Conservation (phyloP, 2,329 filamentous ascomycete genomes). For the Diplodia mutila region DNA sequence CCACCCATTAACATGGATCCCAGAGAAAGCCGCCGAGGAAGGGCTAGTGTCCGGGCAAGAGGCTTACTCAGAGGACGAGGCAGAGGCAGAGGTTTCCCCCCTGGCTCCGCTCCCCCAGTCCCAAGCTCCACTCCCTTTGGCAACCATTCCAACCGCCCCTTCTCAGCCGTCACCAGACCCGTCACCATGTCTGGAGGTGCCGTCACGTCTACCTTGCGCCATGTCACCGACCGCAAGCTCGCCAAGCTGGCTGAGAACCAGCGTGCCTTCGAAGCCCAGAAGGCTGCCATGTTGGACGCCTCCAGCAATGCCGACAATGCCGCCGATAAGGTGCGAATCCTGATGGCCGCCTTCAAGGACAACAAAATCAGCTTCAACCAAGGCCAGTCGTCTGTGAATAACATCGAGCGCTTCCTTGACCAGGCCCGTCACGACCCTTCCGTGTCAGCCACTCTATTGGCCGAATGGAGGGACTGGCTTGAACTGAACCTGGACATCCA, state of each 20-base stretch:
- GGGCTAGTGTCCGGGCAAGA: neutral
- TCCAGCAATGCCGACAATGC: slow-evolving; percentile 25
- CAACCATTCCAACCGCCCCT: neutral
- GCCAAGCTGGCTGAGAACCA: slow-evolving; percentile 33
- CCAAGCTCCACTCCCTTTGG: neutral
- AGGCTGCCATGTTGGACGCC: slow-evolving; percentile 30
- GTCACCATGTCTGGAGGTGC: slow-evolving; percentile 29
- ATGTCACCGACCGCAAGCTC: slow-evolving; percentile 36
- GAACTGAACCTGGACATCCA: slow-evolving; percentile 40
- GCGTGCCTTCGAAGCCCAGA: slow-evolving; percentile 32
- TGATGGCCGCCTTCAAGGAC: slow-evolving; percentile 33
- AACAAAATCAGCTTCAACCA: slow-evolving; percentile 27
- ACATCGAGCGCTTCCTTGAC: slow-evolving; percentile 42
- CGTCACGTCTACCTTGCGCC: slow-evolving; percentile 33
- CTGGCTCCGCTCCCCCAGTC: neutral
- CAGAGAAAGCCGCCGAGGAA: neutral
- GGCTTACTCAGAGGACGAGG: neutral
- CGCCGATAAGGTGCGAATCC: slow-evolving; percentile 30
- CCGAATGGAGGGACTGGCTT: slow-evolving; percentile 39
- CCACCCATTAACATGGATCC: neutral
- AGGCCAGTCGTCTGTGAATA: slow-evolving; percentile 29
- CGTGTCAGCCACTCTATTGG: slow-evolving; percentile 38
- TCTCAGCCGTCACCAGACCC: neutral
- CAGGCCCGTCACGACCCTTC: slow-evolving; percentile 43
- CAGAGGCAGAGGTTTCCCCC: neutral